Evolutionary conservation across 441 rosid genomes (phyloP), one percentile per base, ranked within the genome.

Genomic region (Mallotus japonicus): DNA sequence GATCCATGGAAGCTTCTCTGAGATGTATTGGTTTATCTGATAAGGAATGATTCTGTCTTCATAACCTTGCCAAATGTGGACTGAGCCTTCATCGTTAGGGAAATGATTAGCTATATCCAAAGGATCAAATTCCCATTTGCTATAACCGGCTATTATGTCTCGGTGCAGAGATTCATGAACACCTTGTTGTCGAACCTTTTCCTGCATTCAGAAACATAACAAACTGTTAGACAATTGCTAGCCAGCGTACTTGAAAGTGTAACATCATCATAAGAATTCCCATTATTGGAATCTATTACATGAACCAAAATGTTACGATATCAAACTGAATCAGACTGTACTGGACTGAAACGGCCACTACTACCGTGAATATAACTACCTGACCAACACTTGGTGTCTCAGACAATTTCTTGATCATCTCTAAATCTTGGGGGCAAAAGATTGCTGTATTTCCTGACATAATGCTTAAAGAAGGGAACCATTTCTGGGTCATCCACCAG

Each of bases 401-500:
- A 59, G 67, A 71, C 63, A 44, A 62, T 75, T 81, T 81, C 76
- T 81, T 77, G 37, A 80, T 3, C n/a, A 83, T 72, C 71, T 75
- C 88, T 51, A 83, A 16, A 79, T 93, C 97, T 19, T 11, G 76
- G 47, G 79, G 86, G 67, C 84, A 62, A 53, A 78, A 81, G 62
- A 85, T 17, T 0, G 80, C 83, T 64, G 14, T 67, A 69, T 83
- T 85, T 47, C 91, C 87, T 0, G 88, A 56, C 80, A 81, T 42
- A 1, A 87, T 61, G 72, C 87, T 86, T 57, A 84, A 80, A 1
- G 92, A 72, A 51, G 93, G 82, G 73, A 90, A 86, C 84, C 82
- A 80, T 76, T 90, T 89, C 74, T 90, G 93, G 37, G 86, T 83
- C 84, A 94, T 83, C 93, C 95, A 94, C 97, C 95, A 92, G 80